Evolutionary conservation across 2,329 filamentous ascomycete genomes (phyloP).

Genomic region (Xylariaceae sp.): DNA sequence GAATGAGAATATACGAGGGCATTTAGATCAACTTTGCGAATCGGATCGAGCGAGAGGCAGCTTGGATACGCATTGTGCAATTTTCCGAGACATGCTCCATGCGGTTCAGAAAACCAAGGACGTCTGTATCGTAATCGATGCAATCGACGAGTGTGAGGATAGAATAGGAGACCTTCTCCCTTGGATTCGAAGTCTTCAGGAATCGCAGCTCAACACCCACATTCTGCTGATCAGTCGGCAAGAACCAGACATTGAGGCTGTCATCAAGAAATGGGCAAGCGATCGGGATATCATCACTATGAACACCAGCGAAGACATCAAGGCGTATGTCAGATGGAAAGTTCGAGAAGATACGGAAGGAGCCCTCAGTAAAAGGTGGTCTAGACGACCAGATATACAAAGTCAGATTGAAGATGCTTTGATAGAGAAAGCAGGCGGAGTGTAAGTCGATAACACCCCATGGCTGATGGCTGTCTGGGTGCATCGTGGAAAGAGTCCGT

Average conservation of each 20-base stretch:
- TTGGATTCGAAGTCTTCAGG: background rate
- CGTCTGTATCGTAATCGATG: slow-evolving; percentile 29
- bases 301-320: slow-evolving; percentile 26
- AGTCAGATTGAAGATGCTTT: slow-evolving; percentile 24
- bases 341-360: slow-evolving; percentile 12
- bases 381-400: slow-evolving; percentile 18
- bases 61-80: background rate
- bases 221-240: slow-evolving; percentile 26
- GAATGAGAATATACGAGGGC: slow-evolving; percentile 11
- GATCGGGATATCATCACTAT: slow-evolving; percentile 9
- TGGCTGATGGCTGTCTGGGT: no score
- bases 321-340: slow-evolving; percentile 22
- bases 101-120: slow-evolving; percentile 7
- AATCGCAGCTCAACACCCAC: slow-evolving; percentile 9
- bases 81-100: slow-evolving; percentile 6
- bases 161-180: background rate
- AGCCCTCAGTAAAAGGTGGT: slow-evolving; percentile 25
- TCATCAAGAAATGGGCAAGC: slow-evolving; percentile 14
- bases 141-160: slow-evolving; percentile 28
- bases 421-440: slow-evolving; percentile 27
- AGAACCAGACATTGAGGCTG: slow-evolving; percentile 25
- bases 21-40: background rate
- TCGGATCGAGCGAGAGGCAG: background rate
- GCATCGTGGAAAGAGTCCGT: no score
- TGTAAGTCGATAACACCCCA: slow-evolving; percentile 21